These are phyloP conservation scores for Pythium dissotocum DNA, from an alignment of 352 stramenopile species.

Conservation along the genomic window DNA sequence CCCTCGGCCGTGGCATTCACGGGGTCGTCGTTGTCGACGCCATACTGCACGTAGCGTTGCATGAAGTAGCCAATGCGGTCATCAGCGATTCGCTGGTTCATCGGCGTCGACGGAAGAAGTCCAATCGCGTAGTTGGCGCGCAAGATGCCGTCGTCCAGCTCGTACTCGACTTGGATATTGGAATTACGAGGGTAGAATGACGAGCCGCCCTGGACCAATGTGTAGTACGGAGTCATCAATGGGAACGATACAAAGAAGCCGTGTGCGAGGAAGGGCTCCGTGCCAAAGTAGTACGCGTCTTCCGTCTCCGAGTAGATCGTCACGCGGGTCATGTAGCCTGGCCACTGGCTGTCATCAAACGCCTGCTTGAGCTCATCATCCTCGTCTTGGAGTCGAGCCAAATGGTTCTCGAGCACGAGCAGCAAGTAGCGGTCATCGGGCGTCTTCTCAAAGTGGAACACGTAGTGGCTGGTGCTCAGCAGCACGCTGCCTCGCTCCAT, in stretches of 20 bases:
- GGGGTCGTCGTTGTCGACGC: constrained; percentile 36
- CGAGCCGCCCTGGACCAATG: constrained; percentile 24
- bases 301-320: constrained; percentile 68
- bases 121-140: constrained; percentile 74
- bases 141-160: constrained; percentile 51
- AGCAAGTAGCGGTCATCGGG: constrained; percentile 38
- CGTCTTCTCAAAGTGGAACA: constrained; percentile 69
- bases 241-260: constrained; percentile 75
- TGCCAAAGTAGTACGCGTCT: constrained; percentile 47
- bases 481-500: constrained; percentile 56
- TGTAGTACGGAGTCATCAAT: constrained; percentile 46
- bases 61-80: constrained; percentile 85
- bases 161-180: constrained; percentile 77
- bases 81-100: constrained; percentile 59
- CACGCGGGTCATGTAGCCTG: constrained; percentile 52
- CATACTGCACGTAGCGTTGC: constrained; percentile 59
- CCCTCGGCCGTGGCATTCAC: constrained; percentile 36
- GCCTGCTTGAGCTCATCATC: constrained; percentile 50
- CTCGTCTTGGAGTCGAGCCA: constrained; percentile 36
- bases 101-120: constrained; percentile 58
- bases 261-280: constrained; percentile 55
- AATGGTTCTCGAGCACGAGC: constrained; percentile 63
- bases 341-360: constrained; percentile 69
- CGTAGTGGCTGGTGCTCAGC: constrained; percentile 58
- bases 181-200: constrained; percentile 65